A percentile compares a stretch with the other conserved stretches of the same genome.
Conservation (phyloP, 345 rosid genomes). For the Xanthoceras sorbifolium region DNA sequence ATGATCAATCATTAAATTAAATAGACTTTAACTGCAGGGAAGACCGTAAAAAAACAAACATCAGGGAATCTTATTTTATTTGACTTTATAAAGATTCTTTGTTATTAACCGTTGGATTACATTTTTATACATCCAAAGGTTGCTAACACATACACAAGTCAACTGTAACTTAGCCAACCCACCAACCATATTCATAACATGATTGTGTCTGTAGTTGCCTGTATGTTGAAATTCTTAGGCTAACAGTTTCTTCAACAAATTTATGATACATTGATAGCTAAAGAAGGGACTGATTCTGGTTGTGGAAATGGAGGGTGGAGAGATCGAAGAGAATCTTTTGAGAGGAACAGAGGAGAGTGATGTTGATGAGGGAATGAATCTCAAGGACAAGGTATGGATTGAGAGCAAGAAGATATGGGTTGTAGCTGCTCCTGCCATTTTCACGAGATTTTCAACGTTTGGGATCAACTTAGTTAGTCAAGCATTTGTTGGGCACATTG, state of each 20-base stretch:
- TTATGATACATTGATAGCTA: not conserved
- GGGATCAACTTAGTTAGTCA: slow-evolving; percentile 58
- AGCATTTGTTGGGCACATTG: slow-evolving; percentile 74
- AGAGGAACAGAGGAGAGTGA: slow-evolving; percentile 7
- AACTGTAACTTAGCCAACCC: no score
- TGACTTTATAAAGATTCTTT: no score
- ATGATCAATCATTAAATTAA: no score
- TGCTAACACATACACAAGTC: no score
- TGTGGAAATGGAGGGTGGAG: slow-evolving; percentile 29
- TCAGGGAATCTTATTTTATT: no score
- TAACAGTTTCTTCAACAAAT: not conserved
- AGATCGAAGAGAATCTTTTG: slow-evolving; percentile 31
- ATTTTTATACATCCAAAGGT: no score
- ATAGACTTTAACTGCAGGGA: no score
- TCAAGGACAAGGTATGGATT: slow-evolving; percentile 46
- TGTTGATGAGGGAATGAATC: slow-evolving; percentile 23
- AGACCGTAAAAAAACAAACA: no score
- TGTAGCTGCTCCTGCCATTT: slow-evolving; percentile 76
- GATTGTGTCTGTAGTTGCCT: no score
- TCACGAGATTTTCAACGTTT: slow-evolving; percentile 64
- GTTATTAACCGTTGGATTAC: no score
- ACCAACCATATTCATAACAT: no score
- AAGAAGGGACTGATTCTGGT: not conserved
- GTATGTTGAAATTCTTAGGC: no score
- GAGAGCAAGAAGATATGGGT: slow-evolving; percentile 71